Percentiles rank a stretch among this genome's conserved stretches.
Conservation (phyloP, 2,329 filamentous ascomycete genomes). For the Sclerotinia borealis region DNA sequence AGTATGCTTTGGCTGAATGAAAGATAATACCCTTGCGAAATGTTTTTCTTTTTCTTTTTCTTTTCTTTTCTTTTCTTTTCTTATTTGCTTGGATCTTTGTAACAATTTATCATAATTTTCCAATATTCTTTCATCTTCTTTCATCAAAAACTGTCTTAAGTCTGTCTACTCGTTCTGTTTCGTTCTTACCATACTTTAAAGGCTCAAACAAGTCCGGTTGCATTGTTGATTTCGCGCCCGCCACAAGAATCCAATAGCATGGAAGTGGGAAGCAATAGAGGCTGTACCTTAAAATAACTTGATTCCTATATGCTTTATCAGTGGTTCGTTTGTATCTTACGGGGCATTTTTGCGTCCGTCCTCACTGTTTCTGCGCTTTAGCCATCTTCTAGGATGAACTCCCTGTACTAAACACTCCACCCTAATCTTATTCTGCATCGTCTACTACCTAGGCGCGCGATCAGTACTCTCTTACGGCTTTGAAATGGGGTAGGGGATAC, state of each 20-base stretch:
- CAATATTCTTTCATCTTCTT: not conserved
- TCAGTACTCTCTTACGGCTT: not conserved
- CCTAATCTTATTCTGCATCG: conserved; percentile 5
- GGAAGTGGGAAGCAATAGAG: not conserved
- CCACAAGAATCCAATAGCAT: not conserved
- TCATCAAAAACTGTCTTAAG: not conserved
- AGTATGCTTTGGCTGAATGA: not conserved
- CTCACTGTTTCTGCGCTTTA: conserved; percentile 4
- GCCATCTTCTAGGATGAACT: not conserved
- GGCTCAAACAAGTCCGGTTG: not conserved
- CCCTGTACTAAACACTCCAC: conserved; percentile 8
- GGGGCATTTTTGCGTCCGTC: not conserved
- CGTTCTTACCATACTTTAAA: not conserved
- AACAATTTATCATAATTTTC: not conserved
- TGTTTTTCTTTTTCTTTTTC: too few species aligned
- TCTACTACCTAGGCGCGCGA: conserved; percentile 5
- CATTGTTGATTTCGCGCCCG: not conserved
- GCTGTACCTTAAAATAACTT: conserved; percentile 1
- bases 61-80: too few species aligned
- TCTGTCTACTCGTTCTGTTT: too few species aligned
- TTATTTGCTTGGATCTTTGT: not conserved
- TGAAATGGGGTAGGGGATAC: not conserved
- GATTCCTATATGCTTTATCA: not conserved
- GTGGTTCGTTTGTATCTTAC: not conserved
- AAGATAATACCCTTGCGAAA: not conserved